These are phyloP conservation scores for Hsuehochloa calcarea DNA, from an alignment of 176 grass and related monocot species.

Conservation along the genomic window DNA sequence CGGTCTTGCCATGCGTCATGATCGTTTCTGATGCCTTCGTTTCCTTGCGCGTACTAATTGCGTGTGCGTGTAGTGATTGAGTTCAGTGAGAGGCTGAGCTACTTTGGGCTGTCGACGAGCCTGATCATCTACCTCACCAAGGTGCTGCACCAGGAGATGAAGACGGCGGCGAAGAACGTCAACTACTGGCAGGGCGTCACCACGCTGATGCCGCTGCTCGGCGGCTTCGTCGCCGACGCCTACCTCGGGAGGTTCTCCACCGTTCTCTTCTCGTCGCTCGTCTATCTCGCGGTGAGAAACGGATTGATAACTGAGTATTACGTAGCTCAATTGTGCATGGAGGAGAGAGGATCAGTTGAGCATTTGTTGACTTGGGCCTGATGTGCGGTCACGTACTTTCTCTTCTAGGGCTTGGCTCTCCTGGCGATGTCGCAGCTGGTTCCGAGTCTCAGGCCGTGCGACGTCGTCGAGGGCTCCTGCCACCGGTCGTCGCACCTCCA, in stretches of 20 bases:
- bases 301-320: too few species aligned
- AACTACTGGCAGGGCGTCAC: conserved; percentile 52
- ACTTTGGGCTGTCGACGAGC: conserved; percentile 39
- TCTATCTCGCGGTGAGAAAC: conserved; percentile 38
- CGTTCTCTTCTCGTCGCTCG: conserved; percentile 30
- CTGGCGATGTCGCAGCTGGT: conserved; percentile 44
- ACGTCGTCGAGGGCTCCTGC: not conserved
- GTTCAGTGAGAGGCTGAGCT: conserved; percentile 51
- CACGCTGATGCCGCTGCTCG: conserved; percentile 47
- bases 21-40: not conserved
- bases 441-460: conserved; percentile 41
- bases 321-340: too few species aligned
- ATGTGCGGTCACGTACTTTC: not conserved
- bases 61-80: conserved; percentile 35
- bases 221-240: conserved; percentile 55
- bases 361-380: not conserved
- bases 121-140: conserved; percentile 46
- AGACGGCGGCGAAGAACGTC: conserved; percentile 45
- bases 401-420: conserved; percentile 38
- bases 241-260: conserved; percentile 50
- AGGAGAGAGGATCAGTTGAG: not conserved
- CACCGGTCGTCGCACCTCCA: conserved; percentile 19
- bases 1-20: too few species aligned
- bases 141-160: conserved; percentile 46
- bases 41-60: not conserved